phyloP scores from a whole-genome alignment of 441 rosid species.

The Melastoma candidum region DNA sequence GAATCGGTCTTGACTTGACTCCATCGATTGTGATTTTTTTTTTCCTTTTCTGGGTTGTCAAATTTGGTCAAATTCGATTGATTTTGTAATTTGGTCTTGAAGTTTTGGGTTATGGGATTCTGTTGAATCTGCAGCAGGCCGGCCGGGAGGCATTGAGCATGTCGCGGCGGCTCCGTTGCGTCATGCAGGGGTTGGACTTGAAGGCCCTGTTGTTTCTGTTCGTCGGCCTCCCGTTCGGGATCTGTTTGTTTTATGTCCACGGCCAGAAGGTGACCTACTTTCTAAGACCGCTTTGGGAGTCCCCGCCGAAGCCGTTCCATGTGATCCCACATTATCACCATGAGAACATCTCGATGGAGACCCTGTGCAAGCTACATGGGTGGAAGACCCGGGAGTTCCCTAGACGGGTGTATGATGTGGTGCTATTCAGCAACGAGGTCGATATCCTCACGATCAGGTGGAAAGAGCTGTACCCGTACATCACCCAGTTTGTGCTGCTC shows the following conservation, averaged over 20 bases:
- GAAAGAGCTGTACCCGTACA: constrained; percentile 18
- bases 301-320: constrained; percentile 17
- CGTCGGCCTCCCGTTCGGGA: constrained; percentile 8
- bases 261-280: constrained; percentile 18
- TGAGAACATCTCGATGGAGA: constrained; percentile 12
- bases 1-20: too few species aligned
- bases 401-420: constrained; percentile 16
- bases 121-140: not conserved
- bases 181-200: constrained; percentile 12
- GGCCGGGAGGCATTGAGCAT: constrained; percentile 9
- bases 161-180: constrained; percentile 11
- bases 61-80: too few species aligned
- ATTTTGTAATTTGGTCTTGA: not conserved
- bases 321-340: constrained; percentile 15
- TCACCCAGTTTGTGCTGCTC: constrained; percentile 17
- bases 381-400: constrained; percentile 15
- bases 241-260: constrained; percentile 8
- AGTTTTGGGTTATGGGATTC: not conserved
- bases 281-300: constrained; percentile 21
- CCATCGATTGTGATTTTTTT: not conserved
- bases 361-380: constrained; percentile 15
- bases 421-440: constrained; percentile 18
- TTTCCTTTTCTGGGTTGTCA: not conserved
- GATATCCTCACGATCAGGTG: constrained; percentile 15
- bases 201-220: constrained; percentile 6